These are phyloP conservation scores for Bremia lactucae DNA, from an alignment of 352 stramenopile species.

Conservation along the genomic window DNA sequence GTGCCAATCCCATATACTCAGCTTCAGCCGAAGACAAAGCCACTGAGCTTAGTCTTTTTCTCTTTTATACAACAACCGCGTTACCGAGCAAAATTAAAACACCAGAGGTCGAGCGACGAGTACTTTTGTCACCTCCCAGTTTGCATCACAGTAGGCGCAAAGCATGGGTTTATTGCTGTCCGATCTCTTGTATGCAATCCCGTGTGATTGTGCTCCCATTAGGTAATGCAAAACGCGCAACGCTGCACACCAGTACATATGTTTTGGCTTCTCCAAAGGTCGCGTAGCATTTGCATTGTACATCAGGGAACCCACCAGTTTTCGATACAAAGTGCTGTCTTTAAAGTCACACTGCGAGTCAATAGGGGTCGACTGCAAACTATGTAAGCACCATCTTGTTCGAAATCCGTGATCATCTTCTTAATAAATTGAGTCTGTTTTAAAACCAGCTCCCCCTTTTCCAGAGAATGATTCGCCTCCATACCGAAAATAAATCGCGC, in stretches of 20 bases:
- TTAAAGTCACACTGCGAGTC: background rate
- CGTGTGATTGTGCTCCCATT: background rate
- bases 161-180: background rate
- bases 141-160: background rate
- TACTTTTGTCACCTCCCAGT: background rate
- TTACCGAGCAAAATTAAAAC: background rate
- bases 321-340: background rate
- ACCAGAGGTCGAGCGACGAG: background rate
- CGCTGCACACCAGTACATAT: background rate
- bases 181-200: background rate
- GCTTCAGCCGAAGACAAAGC: background rate
- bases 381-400: background rate
- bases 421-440: background rate
- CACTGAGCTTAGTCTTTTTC: background rate
- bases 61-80: background rate
- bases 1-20: background rate
- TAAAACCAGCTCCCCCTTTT: background rate
- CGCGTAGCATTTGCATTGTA: background rate
- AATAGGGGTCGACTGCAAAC: background rate
- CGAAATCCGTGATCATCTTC: background rate
- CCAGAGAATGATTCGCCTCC: background rate
- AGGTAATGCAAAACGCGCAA: background rate
- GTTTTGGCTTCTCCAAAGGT: background rate
- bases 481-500: background rate
- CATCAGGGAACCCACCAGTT: background rate